Conservation (phyloP, 1,139 yeast genomes). For the Ashbya aceris region DNA sequence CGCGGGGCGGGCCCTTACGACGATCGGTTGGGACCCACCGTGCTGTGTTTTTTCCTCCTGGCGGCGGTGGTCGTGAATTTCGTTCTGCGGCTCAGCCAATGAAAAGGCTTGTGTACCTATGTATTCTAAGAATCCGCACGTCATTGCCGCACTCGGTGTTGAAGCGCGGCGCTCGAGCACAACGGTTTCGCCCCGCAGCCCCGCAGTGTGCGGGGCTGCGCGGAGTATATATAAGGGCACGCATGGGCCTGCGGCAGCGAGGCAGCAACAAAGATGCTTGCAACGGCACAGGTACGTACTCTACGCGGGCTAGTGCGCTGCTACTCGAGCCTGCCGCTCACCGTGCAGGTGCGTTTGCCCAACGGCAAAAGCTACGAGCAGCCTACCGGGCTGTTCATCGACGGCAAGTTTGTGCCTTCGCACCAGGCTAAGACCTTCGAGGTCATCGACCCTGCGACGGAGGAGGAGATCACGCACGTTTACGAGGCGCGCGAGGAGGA, state of each 20-base stretch:
- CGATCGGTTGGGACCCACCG: constrained; percentile 98
- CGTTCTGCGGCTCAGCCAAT: constrained; percentile 59
- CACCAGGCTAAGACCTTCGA: constrained; percentile 34
- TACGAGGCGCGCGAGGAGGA: constrained; percentile 41
- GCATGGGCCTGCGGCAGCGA: too few species aligned
- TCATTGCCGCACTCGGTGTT: too few species aligned
- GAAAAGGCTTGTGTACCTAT: too few species aligned
- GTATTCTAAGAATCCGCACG: too few species aligned
- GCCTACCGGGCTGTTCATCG: constrained; percentile 45
- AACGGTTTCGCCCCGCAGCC: too few species aligned
- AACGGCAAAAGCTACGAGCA: constrained; percentile 43
- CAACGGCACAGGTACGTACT: constrained; percentile 3
- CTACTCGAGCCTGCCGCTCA: constrained; percentile 35
- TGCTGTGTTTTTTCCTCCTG: constrained; percentile 86
- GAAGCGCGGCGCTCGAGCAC: too few species aligned
- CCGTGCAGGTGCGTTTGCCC: constrained; percentile 43
- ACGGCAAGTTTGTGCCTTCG: constrained; percentile 39
- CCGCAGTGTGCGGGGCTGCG: too few species aligned
- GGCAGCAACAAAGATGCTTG: too few species aligned
- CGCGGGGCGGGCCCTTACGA: constrained; percentile 98
- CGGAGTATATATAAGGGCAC: too few species aligned
- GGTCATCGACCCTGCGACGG: constrained; percentile 40
- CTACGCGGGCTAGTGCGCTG: constrained; percentile 4
- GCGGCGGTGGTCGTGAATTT: constrained; percentile 91
- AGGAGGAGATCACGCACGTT: constrained; percentile 37